Evolutionary conservation across 1,284 basidiomycete species (phyloP), one percentile per base, ranked within the genome.

Genomic region (Microbotryum silenes-acaulis): DNA sequence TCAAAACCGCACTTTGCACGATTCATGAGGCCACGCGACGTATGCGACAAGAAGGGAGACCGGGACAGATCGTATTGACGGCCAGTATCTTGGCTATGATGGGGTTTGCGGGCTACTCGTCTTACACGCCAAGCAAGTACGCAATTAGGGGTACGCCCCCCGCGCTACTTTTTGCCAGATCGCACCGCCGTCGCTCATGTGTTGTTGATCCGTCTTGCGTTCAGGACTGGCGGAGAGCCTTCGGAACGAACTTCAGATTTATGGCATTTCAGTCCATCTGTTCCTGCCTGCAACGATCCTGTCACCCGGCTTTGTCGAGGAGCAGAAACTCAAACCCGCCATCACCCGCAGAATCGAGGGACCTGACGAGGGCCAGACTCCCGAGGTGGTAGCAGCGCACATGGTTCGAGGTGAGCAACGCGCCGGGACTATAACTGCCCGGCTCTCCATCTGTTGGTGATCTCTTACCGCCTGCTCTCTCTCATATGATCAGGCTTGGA

Each of bases 201-300:
- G 14, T 9, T 18, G 6, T 45, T 46, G 20, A 33, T 54, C 27
- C 27, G 5, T 27, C 6, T 6, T 45, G 2, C 6, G 42, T 33
- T 6, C 70, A 90, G 90, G 88, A 42, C 82, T 97, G 1, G 89
- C 90, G 12, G 93, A 97, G 70, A 81, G 85, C 0, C 79, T 97
- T 21, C 85, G 88, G 18, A 86, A 84, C 51, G 93, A 97, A 73
- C 78, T 93, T 57, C 77, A 85, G 62, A 78, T 96, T 1, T 90
- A 91, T 73, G 82, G 81, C 57, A 88, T 93, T 72, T 78, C 80
- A 51, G 83, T 93, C 1, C 91, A 94, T 70, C 83, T 91, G 57
- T 92, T 86, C 77, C 88, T 91, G 77, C 91, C 92, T 0, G 83
- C 82, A 0, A 92, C 89, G 0, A 96, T 97, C 77, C 81, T 81